A percentile compares a stretch with the other conserved stretches of the same genome.
Evolutionary conservation across 768 basidiomycete genomes (phyloP).

Genomic region (Hypholoma fasciculare): DNA sequence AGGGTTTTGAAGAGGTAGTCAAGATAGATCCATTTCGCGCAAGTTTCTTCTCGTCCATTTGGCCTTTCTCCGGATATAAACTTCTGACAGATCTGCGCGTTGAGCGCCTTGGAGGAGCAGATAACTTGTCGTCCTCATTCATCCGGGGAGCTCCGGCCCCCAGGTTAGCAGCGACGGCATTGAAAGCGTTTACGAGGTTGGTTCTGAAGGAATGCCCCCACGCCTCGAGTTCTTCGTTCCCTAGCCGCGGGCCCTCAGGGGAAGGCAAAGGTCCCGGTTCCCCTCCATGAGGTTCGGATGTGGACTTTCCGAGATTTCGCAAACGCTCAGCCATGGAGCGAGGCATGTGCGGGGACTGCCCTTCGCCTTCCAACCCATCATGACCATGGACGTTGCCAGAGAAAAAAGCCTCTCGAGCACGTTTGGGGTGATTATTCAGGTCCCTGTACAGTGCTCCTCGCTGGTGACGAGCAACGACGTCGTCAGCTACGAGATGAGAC

Average conservation of each 20-base stretch:
- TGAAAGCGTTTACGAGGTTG: constrained; percentile 46
- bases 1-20: constrained; percentile 27
- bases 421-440: neutral
- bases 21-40: constrained; percentile 8
- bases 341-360: neutral
- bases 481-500: constrained; percentile 27
- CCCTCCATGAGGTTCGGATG: constrained; percentile 12
- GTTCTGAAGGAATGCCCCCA: constrained; percentile 19
- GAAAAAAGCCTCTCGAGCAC: neutral
- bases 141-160: constrained; percentile 15
- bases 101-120: constrained; percentile 20
- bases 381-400: neutral
- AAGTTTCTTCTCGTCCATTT: neutral
- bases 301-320: constrained; percentile 19
- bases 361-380: no score
- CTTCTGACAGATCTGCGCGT: constrained; percentile 18
- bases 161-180: constrained; percentile 46
- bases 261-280: constrained; percentile 23
- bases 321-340: constrained; percentile 21
- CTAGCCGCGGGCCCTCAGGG: constrained; percentile 23
- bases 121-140: constrained; percentile 21
- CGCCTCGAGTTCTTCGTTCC: constrained; percentile 11
- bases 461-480: constrained; percentile 12
- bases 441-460: neutral
- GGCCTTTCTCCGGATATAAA: constrained; percentile 5